These are phyloP conservation scores for Uronychia setigera DNA, from an alignment of 73 alveolate species.

Conservation along the genomic window DNA sequence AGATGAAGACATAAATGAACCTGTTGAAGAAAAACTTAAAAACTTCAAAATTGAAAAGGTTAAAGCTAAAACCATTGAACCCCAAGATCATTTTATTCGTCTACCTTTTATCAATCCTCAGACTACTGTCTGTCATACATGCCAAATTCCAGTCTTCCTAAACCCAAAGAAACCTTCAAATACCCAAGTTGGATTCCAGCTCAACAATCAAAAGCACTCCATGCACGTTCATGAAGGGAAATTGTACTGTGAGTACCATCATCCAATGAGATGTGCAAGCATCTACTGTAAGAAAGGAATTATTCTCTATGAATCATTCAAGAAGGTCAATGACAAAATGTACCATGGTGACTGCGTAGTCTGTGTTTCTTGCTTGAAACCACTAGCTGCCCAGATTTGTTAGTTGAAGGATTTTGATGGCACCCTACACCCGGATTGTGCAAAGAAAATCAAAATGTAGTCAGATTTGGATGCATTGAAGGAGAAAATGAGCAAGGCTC, in stretches of 20 bases:
- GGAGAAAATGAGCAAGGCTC: not conserved
- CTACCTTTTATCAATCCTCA: not conserved
- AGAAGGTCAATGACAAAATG: not conserved
- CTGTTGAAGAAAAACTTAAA: not conserved
- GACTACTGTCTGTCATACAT: not conserved
- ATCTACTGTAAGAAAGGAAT: constrained; percentile 6
- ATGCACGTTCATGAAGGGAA: constrained; percentile 8
- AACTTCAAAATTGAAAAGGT: not conserved
- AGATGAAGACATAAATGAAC: not conserved
- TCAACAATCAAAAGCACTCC: not conserved
- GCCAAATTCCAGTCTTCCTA: not conserved
- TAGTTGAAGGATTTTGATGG: not conserved
- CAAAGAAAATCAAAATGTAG: not conserved
- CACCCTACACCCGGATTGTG: not conserved
- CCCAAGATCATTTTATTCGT: not conserved
- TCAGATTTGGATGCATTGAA: not conserved
- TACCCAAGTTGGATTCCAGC: not conserved
- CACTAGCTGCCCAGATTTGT: not conserved
- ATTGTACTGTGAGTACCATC: constrained; percentile 14
- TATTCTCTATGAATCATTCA: constrained; percentile 2
- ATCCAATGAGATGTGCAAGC: constrained; percentile 19
- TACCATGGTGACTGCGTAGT: constrained; percentile 13
- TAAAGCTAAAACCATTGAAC: not conserved
- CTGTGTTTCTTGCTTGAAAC: constrained; percentile 5
- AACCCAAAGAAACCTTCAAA: not conserved